These are phyloP conservation scores for Ustilago curta DNA, from an alignment of 1,284 basidiomycete genomes.

Conservation along the genomic window DNA sequence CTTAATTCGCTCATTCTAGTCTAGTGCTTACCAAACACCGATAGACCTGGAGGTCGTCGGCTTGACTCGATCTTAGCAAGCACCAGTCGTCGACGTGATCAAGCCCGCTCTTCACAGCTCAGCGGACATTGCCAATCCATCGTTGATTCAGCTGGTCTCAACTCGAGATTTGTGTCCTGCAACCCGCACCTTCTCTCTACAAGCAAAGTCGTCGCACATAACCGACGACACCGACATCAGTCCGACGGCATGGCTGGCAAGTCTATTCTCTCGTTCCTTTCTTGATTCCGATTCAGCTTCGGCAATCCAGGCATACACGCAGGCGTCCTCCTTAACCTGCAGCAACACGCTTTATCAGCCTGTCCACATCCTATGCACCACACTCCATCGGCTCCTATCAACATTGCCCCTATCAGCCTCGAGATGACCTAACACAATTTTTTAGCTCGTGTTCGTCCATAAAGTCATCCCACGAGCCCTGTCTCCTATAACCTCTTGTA, in stretches of 20 bases:
- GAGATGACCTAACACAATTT: constrained; percentile 11
- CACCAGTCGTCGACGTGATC: no score
- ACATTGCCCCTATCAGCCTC: not conserved
- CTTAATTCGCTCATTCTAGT: not conserved
- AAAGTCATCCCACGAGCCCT: not conserved
- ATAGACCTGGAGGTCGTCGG: not conserved
- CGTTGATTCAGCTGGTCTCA: not conserved
- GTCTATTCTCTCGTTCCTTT: not conserved
- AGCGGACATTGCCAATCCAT: not conserved
- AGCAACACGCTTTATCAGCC: not conserved
- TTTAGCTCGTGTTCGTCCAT: not conserved
- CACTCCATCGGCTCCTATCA: not conserved
- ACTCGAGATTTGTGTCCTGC: not conserved
- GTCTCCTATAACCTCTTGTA: not conserved
- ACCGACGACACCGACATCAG: not conserved
- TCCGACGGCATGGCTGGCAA: not conserved
- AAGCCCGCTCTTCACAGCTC: no score
- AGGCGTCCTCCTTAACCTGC: not conserved
- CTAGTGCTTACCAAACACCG: not conserved
- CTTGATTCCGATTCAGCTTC: not conserved
- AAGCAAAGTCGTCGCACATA: not conserved
- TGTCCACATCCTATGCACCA: not conserved
- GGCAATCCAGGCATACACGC: not conserved
- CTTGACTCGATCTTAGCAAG: not conserved
- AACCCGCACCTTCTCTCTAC: not conserved